These are phyloP conservation scores for Apiotrichum sp. DNA, from an alignment of 1,284 basidiomycete species.

Conservation along the genomic window DNA sequence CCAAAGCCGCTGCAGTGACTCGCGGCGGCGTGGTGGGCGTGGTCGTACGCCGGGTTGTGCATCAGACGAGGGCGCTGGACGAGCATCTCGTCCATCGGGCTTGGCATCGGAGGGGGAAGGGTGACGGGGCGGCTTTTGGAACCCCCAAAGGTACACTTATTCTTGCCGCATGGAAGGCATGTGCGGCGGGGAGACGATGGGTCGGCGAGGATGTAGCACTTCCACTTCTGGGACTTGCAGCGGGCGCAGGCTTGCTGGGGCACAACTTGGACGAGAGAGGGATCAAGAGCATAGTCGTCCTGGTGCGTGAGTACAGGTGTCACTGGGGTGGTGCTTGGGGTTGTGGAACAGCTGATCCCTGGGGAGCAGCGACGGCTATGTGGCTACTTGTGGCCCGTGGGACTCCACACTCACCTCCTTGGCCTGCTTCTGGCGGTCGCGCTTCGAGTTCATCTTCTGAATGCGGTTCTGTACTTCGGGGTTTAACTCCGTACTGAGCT, in stretches of 20 bases:
- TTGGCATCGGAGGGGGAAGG: neutral
- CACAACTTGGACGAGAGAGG: slow-evolving; percentile 8
- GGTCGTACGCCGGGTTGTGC: neutral
- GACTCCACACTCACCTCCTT: slow-evolving; percentile 11
- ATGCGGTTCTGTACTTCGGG: slow-evolving; percentile 2
- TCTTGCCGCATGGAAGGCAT: slow-evolving; percentile 19
- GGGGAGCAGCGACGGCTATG: neutral
- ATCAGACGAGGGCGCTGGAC: neutral
- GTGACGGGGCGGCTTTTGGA: slow-evolving; percentile 1
- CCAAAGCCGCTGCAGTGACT: neutral
- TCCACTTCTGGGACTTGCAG: slow-evolving; percentile 14
- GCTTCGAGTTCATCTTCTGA: slow-evolving; percentile 10
- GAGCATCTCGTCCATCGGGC: neutral
- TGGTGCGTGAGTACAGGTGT: neutral
- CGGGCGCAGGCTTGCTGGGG: slow-evolving; percentile 7
- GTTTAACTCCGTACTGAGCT: neutral
- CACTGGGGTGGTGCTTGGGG: neutral
- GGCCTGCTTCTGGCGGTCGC: slow-evolving; percentile 13
- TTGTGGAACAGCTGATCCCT: too few relatives aligned
- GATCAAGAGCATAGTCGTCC: slow-evolving; percentile 9
- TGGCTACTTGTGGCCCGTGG: neutral
- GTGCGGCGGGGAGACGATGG: slow-evolving; percentile 9
- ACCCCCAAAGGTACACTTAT: slow-evolving; percentile 15
- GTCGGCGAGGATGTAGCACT: slow-evolving; percentile 13
- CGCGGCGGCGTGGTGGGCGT: neutral